Evolutionary conservation across 768 basidiomycete species (phyloP).

Genomic region (Tylopilus vinaceipallidus): DNA sequence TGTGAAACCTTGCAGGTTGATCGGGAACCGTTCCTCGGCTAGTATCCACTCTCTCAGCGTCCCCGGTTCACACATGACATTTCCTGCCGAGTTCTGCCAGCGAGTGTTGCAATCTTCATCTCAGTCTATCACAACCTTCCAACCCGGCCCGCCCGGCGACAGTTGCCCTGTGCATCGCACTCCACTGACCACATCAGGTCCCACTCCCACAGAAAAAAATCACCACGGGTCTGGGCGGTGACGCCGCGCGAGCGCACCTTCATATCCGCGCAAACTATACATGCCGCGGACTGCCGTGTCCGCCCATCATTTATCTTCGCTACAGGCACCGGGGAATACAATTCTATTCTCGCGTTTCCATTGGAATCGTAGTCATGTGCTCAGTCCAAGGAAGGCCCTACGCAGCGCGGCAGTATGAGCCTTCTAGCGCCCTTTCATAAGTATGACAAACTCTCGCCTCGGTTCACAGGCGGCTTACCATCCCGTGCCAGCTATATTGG

Average conservation of each 20-base stretch:
- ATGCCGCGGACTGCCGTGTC: conserved; percentile 25
- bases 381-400: conserved; percentile 6
- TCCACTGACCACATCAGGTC: conserved; percentile 2
- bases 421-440: neutral
- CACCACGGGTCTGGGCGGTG: conserved; percentile 10
- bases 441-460: neutral
- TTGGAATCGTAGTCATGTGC: conserved; percentile 22
- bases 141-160: no score
- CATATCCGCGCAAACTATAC: conserved; percentile 32
- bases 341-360: conserved; percentile 21
- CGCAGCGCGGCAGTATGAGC: no score
- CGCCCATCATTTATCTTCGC: conserved; percentile 25
- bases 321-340: conserved; percentile 30
- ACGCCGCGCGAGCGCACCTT: conserved; percentile 15
- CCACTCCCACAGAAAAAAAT: conserved; percentile 2
- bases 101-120: neutral
- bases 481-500: neutral
- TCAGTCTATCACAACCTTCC: no score
- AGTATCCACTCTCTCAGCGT: no score
- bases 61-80: neutral
- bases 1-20: neutral
- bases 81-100: neutral
- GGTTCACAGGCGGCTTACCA: neutral
- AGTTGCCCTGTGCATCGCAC: conserved; percentile 9
- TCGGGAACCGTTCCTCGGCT: no score